Evolutionary conservation across 1,139 yeast genomes (phyloP).

Genomic region (Pneumocystis carinii): DNA sequence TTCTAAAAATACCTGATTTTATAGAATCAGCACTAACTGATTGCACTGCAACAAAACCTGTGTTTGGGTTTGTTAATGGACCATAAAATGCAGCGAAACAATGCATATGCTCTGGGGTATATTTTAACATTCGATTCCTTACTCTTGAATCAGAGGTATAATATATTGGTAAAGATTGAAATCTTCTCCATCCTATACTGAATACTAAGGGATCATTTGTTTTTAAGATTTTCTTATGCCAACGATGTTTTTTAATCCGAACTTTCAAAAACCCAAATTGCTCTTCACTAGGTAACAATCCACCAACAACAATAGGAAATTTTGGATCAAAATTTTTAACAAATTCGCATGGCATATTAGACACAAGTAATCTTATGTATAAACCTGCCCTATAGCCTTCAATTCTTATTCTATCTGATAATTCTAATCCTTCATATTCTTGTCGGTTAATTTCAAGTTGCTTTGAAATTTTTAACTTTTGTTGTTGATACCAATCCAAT

Average conservation of each 20-base stretch:
- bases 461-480: conserved; percentile 91
- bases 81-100: conserved; percentile 96
- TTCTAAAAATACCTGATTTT: conserved; percentile 81
- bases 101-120: conserved; percentile 95
- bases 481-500: conserved; percentile 85
- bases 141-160: conserved; percentile 96
- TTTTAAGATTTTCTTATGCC: conserved; percentile 94
- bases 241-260: conserved; percentile 91
- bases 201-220: conserved; percentile 89
- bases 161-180: conserved; percentile 89
- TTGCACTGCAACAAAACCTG: conserved; percentile 92
- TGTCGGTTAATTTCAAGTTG: conserved; percentile 87
- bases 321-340: conserved; percentile 71
- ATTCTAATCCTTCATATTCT: conserved; percentile 49
- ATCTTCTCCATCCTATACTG: conserved; percentile 96
- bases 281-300: conserved; percentile 76
- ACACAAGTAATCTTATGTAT: conserved; percentile 79
- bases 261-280: conserved; percentile 87
- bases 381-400: conserved; percentile 93
- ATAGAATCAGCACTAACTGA: conserved; percentile 51
- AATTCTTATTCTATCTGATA: conserved; percentile 55
- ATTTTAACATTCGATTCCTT: conserved; percentile 92
- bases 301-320: conserved; percentile 80
- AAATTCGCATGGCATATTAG: conserved; percentile 77
- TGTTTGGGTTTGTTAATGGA: conserved; percentile 91